Base-by-base conservation (phyloP, 1,284 basidiomycete genomes). In the Cutaneotrichosporon sp. region DNA sequence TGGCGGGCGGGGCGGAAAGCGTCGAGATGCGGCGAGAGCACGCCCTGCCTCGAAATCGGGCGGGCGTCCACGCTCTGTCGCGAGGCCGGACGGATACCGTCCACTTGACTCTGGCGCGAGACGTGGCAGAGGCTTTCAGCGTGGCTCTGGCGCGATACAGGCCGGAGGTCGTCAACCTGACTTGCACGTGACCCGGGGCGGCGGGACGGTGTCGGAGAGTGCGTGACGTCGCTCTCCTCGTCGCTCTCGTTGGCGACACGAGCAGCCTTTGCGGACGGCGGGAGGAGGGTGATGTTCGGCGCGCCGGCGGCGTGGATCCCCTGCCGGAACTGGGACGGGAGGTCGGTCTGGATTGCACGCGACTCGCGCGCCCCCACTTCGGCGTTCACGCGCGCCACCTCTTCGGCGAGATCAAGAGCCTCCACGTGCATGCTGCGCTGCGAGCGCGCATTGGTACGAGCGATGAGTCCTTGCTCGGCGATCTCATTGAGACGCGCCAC, bases 401-500 rank as follows among this genome's bases (percentile, higher is more conserved):
- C 72, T 16, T 70, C 69, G 30, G 56, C 61, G n/a, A 68, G 32
- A 47, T 68, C 66, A 16, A 68, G 61, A 0, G 63, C 66, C 9
- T 60, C 60, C 34, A 68, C 56, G 16, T 64, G 66, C 50, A 68
- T 55, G 8, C 64, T 65, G n/a, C 66, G 67, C 56, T 69, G 56
- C 36, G 53, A 56, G 16, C 56, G 58, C 26, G 60, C 72, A 34
- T 74, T 60, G n/a, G 70, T 71, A 30, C 90, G 81, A 69, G 90
- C 90, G 60, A 87, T 85, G 52, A 94, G 81, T 0, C 90, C 90
- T 65, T 91, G 88, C 73, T 92, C 90, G 0, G 93, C 90, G 0
- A 93, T 88, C 0, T 87, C 88, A 21, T 88, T 84, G n/a, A 94
- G 82, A 4, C 90, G 88, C 65, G 89, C 88, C 1, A 93, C 89